These are phyloP conservation scores for Phytopythium litorale DNA, from an alignment of 352 stramenopile species.

Conservation along the genomic window DNA sequence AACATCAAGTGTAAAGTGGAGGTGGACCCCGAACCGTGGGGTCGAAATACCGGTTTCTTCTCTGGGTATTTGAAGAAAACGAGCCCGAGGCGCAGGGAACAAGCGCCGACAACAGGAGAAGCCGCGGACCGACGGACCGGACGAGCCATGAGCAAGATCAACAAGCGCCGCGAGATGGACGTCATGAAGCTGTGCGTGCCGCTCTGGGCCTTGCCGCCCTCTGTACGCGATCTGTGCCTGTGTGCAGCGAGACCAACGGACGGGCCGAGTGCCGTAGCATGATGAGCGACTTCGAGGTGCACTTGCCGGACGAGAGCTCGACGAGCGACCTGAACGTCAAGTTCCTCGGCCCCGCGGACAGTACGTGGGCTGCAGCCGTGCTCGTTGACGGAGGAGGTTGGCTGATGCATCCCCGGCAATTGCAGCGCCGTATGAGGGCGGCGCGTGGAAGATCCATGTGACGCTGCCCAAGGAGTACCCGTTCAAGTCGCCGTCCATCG, in stretches of 20 bases:
- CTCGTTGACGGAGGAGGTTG: neutral
- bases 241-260: too few relatives aligned
- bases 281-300: conserved; percentile 90
- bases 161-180: conserved; percentile 84
- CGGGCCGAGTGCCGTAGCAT: conserved; percentile 37
- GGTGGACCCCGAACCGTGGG: conserved; percentile 20
- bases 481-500: conserved; percentile 93
- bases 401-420: neutral
- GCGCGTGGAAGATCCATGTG: conserved; percentile 92
- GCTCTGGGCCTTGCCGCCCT: neutral
- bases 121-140: neutral
- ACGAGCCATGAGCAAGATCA: conserved; percentile 57
- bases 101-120: neutral
- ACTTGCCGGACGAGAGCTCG: conserved; percentile 79
- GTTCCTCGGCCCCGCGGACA: conserved; percentile 82
- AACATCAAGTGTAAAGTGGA: conserved; percentile 21
- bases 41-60: conserved; percentile 8
- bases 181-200: conserved; percentile 87
- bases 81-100: neutral
- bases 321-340: conserved; percentile 84
- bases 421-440: conserved; percentile 88
- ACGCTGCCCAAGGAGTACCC: conserved; percentile 91
- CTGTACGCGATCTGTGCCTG: neutral
- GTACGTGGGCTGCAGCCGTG: conserved; percentile 27
- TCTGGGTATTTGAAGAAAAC: conserved; percentile 17